Evolutionary conservation across 2,329 filamentous ascomycete species (phyloP).

Genomic region (Apiospora saccharicola): DNA sequence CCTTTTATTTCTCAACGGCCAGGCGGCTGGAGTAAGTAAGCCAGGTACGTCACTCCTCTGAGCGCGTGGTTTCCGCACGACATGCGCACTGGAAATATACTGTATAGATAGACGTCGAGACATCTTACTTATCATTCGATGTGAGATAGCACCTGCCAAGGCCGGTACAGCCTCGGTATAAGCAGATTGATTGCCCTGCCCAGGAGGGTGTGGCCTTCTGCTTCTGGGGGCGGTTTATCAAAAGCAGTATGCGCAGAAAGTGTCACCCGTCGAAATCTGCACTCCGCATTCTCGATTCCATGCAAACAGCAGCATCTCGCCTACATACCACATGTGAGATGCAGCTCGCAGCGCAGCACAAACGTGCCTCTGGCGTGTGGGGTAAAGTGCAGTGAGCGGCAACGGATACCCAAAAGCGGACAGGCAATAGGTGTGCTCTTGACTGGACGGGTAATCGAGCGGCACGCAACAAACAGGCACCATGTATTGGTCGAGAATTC

Average conservation of each 20-base stretch:
- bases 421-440: not conserved
- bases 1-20: not conserved
- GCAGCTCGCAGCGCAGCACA: constrained; percentile 16
- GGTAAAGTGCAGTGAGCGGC: constrained; percentile 18
- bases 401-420: not conserved
- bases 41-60: not conserved
- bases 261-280: constrained; percentile 22
- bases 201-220: not conserved
- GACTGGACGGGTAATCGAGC: constrained; percentile 22
- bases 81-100: not conserved
- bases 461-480: not conserved
- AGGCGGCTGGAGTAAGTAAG: constrained; percentile 1
- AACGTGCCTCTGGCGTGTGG: constrained; percentile 1
- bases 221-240: not conserved
- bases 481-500: not conserved
- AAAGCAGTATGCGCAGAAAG: not conserved
- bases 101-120: not conserved
- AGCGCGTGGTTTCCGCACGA: not conserved
- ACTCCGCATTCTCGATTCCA: constrained; percentile 18
- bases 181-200: not conserved
- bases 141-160: not conserved
- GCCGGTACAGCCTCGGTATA: constrained; percentile 15
- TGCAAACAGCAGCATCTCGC: constrained; percentile 18
- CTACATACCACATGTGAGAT: constrained; percentile 17
- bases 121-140: not conserved